Evolutionary conservation across 805 yeast genomes (phyloP).

Genomic region (Saccharomyces paradoxus): DNA sequence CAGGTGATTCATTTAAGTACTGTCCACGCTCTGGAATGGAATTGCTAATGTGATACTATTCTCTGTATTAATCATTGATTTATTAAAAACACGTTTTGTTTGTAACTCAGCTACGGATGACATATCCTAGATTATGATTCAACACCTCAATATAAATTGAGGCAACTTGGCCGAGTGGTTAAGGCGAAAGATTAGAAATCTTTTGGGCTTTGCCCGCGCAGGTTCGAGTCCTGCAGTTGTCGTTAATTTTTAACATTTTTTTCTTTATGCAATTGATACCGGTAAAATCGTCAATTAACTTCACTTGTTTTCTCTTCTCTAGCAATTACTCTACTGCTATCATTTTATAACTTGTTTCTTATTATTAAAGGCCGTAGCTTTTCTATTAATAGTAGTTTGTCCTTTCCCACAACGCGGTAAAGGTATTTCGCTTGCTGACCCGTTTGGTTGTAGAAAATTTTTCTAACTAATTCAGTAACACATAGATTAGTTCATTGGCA

Average conservation of each 20-base stretch:
- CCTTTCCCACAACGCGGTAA: background rate
- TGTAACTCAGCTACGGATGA: too few species aligned
- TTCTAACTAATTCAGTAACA: background rate
- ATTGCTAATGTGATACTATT: too few species aligned
- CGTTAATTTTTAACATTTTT: constrained; percentile 34
- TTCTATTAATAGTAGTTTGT: background rate
- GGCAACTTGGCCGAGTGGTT: constrained; percentile 58
- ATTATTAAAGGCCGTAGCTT: background rate
- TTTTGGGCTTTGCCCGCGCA: constrained; percentile 55
- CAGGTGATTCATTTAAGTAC: too few species aligned
- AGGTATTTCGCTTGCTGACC: background rate
- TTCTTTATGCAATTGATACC: background rate
- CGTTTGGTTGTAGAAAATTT: background rate
- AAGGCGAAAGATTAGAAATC: constrained; percentile 58
- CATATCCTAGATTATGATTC: too few species aligned
- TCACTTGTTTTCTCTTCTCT: too few species aligned
- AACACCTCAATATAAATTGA: background rate
- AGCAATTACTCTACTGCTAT: too few species aligned
- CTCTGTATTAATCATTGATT: too few species aligned
- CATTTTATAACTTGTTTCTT: background rate
- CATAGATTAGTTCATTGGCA: background rate
- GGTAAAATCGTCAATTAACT: too few species aligned
- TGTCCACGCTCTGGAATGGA: too few species aligned
- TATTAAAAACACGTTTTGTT: too few species aligned
- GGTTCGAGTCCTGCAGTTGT: constrained; percentile 71